Base-by-base conservation (phyloP, 257 asterid genomes). In the Osmanthus fragrans region DNA sequence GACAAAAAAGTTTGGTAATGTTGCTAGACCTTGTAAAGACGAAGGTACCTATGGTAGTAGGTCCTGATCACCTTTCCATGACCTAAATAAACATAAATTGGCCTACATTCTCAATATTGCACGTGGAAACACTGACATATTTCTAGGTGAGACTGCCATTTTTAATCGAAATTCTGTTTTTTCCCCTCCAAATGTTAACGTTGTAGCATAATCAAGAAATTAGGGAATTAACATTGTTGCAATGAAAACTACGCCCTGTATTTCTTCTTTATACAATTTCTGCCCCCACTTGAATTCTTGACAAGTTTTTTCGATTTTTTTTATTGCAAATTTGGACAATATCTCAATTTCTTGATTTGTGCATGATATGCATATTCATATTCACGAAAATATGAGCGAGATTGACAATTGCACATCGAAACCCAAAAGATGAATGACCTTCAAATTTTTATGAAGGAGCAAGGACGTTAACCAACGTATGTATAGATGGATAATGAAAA, bases 11-110 rank as follows among this genome's bases (percentile, higher is more conserved):
- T 82, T 82, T 78, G 87, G 85, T 82, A 77, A 74, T 79, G 80
- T 82, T 79, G 85, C 80, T 86, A 74, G 85, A 84, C 69, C 66
- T 82, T 70, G 63, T 21, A 77, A 80, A 81, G 66, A 81, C 77
- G 80, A 70, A 78, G 73, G 80, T 83, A 37, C 8, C 23, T n/a
- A 37, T 25, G 79, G 79, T 69, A 72, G 79, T 83, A 80, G 85
- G 87, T 80, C 85, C 80, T 74, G 23, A 81, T 76, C 77, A 71
- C 72, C 75, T 84, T 83, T 83, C 77, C 84, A 47, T 77, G 74
- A 83, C 87, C 87, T 77, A 84, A 81, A 81, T 79, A 45, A 75
- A 71, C 13, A 63, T 25, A 25, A 18, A 42, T 47, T 71, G 73
- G 64, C 73, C 73, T 11, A 34, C 19, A 40, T 9, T 71, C 21